Evolutionary conservation across 1,284 basidiomycete species (phyloP).

Genomic region (Somion occarium): DNA sequence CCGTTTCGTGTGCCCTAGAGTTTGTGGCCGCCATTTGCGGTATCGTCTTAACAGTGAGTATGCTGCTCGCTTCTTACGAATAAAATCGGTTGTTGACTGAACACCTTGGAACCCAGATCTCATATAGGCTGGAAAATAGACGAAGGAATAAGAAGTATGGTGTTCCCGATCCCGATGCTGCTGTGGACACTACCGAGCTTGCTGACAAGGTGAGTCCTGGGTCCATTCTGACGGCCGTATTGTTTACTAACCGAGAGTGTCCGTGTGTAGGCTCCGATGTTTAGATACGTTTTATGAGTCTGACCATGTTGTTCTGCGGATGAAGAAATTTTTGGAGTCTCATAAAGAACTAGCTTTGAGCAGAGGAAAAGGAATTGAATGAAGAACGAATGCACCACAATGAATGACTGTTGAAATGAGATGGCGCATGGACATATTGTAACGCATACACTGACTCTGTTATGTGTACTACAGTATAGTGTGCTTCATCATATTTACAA

Average conservation of each 20-base stretch:
- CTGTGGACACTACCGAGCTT: constrained; percentile 60
- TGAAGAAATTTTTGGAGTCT: no score
- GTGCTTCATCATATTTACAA: no score
- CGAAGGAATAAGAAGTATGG: constrained; percentile 53
- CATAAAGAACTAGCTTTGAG: no score
- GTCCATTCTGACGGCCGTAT: neutral
- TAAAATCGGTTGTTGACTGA: neutral
- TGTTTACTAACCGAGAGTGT: neutral
- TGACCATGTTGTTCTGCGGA: no score
- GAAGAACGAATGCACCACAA: no score
- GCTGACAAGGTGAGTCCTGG: constrained; percentile 53
- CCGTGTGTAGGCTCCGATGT: constrained; percentile 6
- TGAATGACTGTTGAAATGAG: no score
- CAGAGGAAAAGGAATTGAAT: no score
- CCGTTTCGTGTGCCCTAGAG: constrained; percentile 51
- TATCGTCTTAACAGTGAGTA: constrained; percentile 47
- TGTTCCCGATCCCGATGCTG: constrained; percentile 36
- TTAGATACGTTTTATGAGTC: constrained; percentile 8
- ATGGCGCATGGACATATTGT: no score
- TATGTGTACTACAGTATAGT: no score
- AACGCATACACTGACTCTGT: no score
- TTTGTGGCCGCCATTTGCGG: constrained; percentile 54
- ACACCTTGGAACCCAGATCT: constrained; percentile 35
- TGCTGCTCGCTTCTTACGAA: neutral
- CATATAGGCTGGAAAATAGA: constrained; percentile 59